Conservation (phyloP, 2,329 filamentous ascomycete genomes). For the Orbilia blumenaviensis region DNA sequence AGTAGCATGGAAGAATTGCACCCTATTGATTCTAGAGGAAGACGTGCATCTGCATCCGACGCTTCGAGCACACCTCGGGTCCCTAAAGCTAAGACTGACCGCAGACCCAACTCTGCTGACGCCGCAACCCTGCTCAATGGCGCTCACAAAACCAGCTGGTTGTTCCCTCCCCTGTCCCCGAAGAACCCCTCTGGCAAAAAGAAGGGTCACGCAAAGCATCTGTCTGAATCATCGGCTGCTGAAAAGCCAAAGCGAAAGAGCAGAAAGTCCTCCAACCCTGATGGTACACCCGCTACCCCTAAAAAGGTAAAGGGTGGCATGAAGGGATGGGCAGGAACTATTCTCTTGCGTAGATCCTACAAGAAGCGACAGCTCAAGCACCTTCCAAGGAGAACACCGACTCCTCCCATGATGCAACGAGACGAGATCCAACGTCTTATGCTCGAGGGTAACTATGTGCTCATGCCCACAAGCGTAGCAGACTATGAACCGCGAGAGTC, state of each 20-base stretch:
- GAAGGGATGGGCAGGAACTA: constrained; percentile 75
- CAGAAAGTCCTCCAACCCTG: constrained; percentile 44
- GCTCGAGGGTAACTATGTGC: constrained; percentile 57
- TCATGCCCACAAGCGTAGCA: constrained; percentile 56
- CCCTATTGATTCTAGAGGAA: constrained; percentile 61
- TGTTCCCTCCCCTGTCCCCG: constrained; percentile 50
- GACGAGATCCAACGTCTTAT: constrained; percentile 51
- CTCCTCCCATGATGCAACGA: constrained; percentile 61
- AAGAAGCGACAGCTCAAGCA: constrained; percentile 65
- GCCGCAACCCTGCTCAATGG: constrained; percentile 42
- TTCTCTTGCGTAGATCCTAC: constrained; percentile 65
- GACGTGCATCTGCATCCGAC: constrained; percentile 61
- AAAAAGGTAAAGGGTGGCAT: constrained; percentile 64
- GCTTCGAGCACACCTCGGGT: constrained; percentile 54
- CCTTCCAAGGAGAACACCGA: constrained; percentile 61
- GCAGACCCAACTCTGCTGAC: constrained; percentile 52
- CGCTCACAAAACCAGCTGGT: constrained; percentile 43
- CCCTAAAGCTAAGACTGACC: constrained; percentile 34
- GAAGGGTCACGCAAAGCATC: constrained; percentile 52
- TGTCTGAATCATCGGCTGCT: constrained; percentile 61
- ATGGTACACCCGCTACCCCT: constrained; percentile 56
- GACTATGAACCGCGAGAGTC: constrained; percentile 41
- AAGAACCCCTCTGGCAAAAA: constrained; percentile 49
- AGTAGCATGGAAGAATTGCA: constrained; percentile 57
- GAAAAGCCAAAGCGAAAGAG: constrained; percentile 53